Percentiles rank a stretch among this genome's conserved stretches.
These are phyloP conservation scores for Populus tremula DNA, from an alignment of 345 rosid species.

Conservation along the genomic window DNA sequence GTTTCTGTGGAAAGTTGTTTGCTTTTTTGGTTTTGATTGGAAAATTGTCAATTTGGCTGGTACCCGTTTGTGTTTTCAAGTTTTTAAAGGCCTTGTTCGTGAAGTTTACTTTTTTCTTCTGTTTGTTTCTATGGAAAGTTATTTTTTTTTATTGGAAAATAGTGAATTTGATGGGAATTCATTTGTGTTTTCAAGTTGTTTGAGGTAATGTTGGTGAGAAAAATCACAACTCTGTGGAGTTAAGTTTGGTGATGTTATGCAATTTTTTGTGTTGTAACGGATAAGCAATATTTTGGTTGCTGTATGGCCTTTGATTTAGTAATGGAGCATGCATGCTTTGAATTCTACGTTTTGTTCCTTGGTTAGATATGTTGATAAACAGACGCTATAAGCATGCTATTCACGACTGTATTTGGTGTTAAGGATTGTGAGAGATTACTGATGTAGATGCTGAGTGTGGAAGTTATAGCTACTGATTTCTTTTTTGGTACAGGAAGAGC, in stretches of 20 bases:
- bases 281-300: no score
- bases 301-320: background rate
- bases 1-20: slow-evolving; percentile 1
- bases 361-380: background rate
- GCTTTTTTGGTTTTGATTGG: background rate
- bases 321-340: background rate
- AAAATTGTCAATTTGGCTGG: background rate
- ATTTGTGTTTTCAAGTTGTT: background rate
- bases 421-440: background rate
- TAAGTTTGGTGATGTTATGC: no score
- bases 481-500: slow-evolving; percentile 54
- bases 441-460: background rate
- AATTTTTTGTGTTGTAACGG: no score
- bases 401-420: background rate
- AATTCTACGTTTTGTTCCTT: background rate
- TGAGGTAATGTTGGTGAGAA: no score
- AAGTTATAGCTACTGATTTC: background rate
- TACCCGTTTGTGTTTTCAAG: no score
- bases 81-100: background rate
- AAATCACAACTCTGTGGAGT: no score
- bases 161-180: no score
- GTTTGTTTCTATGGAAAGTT: background rate
- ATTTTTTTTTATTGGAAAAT: background rate
- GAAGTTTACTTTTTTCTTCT: background rate
- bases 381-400: background rate